Base-by-base conservation (phyloP, 2,329 filamentous ascomycete genomes). In the Biscogniauxia sp. region DNA sequence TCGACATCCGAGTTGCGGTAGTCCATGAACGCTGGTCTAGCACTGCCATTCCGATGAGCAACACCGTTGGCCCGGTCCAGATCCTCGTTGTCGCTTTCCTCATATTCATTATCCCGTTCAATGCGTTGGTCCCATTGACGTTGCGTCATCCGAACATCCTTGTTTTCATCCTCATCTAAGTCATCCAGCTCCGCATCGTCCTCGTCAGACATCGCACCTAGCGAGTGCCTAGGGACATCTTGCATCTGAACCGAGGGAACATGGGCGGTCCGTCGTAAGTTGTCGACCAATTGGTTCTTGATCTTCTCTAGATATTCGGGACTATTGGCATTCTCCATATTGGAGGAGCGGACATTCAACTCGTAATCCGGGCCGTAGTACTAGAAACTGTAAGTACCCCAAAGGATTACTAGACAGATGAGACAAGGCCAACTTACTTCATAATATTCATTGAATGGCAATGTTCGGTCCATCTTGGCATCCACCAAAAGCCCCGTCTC, bases 381-480 rank as follows among this genome's bases (percentile, higher is more conserved):
- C 82, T 95, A 79, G 2, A 20, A 66, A 83, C 81, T n/a, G 85
- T 63, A 20, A 57, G 68, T 66, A 54, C 66, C 64, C 49, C n/a
- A n/a, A n/a, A 63, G 23, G 25, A 59, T 15, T 25, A 3, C 20
- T n/a, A n/a, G 11, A 20, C 3, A 17, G 50, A 23, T n/a, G 4
- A 55, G 83, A 78, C 57, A 80, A 80, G 80, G 45, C 81, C 80
- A 23, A 70, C 77, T 71, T 75, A 88, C 86, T 73, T 88, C 86
- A 73, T 98, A 98, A 76, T 98, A 98, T 79, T 98, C 94, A 65
- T 97, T 98, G 76, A 93, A 98, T 0, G 94, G 94, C 50, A 98
- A 82, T n/a, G 91, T 88, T 5, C 89, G 84, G 11, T 87, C 84
- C 84, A 98, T 91, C 28, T 91, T 84, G 62, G 93, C 87, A 26